A percentile compares a stretch with the other conserved stretches of the same genome.
Conservation (phyloP, 139 green algal species). For the Chlorella sp. region DNA sequence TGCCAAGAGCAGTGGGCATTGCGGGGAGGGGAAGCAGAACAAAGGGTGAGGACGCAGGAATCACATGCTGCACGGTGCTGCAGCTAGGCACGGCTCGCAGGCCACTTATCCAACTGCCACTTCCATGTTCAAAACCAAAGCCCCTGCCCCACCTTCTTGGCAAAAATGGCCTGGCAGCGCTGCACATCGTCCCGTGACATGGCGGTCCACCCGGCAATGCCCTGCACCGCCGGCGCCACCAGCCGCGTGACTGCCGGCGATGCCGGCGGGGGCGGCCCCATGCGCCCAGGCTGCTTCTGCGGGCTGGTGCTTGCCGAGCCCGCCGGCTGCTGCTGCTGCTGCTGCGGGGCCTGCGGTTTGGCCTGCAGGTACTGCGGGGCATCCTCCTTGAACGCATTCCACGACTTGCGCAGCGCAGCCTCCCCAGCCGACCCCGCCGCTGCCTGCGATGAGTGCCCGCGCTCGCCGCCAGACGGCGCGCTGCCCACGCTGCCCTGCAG, state of each 20-base stretch:
- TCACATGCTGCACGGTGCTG: background rate
- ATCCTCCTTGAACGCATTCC: background rate
- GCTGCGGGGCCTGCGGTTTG: background rate
- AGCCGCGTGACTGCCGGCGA: background rate
- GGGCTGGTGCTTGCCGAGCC: background rate
- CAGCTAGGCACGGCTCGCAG: background rate
- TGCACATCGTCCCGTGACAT: constrained; percentile 11
- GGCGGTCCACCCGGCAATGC: background rate
- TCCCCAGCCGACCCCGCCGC: background rate
- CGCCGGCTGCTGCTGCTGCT: background rate
- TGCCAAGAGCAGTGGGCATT: background rate
- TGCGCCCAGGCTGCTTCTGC: constrained; percentile 1
- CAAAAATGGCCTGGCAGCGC: constrained; percentile 28
- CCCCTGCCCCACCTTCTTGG: background rate
- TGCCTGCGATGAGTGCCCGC: background rate
- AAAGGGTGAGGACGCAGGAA: background rate
- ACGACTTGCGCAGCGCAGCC: background rate
- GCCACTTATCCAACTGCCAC: background rate
- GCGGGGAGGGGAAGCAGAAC: background rate
- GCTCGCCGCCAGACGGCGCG: background rate
- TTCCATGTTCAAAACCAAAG: too few species aligned
- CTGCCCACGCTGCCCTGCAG: constrained; percentile 9
- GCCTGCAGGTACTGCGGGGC: background rate
- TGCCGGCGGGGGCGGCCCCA: background rate
- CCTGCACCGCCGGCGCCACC: background rate